Percentiles rank a stretch among this genome's conserved stretches.
Conservation (phyloP, 169 alveolate genomes). For the Plasmodium adleri region DNA sequence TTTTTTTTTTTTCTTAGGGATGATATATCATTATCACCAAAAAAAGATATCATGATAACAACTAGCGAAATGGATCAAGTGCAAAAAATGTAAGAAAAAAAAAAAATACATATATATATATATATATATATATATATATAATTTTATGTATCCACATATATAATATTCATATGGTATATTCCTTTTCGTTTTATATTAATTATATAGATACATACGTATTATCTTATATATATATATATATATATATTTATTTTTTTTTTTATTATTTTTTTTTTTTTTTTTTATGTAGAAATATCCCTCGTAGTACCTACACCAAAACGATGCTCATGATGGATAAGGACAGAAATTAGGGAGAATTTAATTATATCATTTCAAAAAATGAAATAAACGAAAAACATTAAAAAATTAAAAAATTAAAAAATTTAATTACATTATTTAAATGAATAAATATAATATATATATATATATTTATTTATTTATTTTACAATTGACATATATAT, state of each 20-base stretch:
- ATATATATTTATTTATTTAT: too few species aligned
- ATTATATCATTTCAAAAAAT: too few species aligned
- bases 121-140: not conserved
- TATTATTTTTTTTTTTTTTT: not conserved
- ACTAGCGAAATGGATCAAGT: constrained; percentile 72
- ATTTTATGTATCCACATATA: not conserved
- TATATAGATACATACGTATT: too few species aligned
- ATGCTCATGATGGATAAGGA: constrained; percentile 16
- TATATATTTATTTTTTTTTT: too few species aligned
- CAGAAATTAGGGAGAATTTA: constrained; percentile 4
- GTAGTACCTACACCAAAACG: constrained; percentile 49
- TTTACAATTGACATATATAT: not conserved
- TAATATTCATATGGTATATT: too few species aligned
- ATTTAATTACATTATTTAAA: too few species aligned
- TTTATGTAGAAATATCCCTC: constrained; percentile 38
- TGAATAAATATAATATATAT: too few species aligned
- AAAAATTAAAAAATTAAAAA: too few species aligned
- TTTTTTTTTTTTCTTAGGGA: constrained; percentile 35
- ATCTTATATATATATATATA: too few species aligned
- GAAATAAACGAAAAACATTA: too few species aligned
- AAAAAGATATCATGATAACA: constrained; percentile 64
- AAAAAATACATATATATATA: not conserved
- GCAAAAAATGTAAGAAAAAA: constrained; percentile 70
- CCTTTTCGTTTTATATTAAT: too few species aligned
- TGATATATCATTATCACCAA: constrained; percentile 63